A percentile compares a stretch with the other conserved stretches of the same genome.
phyloP scores from a whole-genome alignment of 768 basidiomycete species.

The Lactarius vividus region DNA sequence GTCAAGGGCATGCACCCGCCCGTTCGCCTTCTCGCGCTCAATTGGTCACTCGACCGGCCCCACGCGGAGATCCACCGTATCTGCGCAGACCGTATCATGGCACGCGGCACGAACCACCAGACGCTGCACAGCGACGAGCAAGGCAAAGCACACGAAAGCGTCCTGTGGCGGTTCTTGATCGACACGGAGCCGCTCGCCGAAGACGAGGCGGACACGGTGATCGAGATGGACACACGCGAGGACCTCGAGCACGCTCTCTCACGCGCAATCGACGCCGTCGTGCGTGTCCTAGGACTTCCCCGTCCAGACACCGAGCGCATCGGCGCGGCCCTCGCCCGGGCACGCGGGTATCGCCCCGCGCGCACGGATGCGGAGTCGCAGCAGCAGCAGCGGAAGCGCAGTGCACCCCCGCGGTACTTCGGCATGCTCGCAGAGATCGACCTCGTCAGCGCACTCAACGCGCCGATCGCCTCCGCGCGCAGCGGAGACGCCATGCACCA shows the following conservation, averaged over 20 bases:
- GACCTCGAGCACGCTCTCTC: constrained; percentile 52
- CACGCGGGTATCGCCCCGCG: constrained; percentile 42
- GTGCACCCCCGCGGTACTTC: constrained; percentile 64
- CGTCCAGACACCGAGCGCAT: constrained; percentile 56
- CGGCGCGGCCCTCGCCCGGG: constrained; percentile 45
- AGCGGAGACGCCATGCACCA: constrained; percentile 32
- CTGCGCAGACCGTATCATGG: constrained; percentile 69
- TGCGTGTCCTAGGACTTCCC: constrained; percentile 51
- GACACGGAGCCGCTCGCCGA: constrained; percentile 57
- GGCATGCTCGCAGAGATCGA: constrained; percentile 75
- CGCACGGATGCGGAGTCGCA: constrained; percentile 32
- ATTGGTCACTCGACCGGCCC: constrained; percentile 65
- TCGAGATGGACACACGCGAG: constrained; percentile 66
- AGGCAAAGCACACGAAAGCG: constrained; percentile 63
- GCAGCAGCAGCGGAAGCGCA: constrained; percentile 35
- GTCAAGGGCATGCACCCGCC: constrained; percentile 44
- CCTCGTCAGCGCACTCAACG: constrained; percentile 46
- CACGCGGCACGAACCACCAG: constrained; percentile 85
- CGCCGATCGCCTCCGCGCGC: constrained; percentile 39
- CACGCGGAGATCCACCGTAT: constrained; percentile 66
- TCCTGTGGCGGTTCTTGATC: constrained; percentile 76
- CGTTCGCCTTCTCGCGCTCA: constrained; percentile 76
- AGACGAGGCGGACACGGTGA: constrained; percentile 59
- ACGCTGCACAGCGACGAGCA: constrained; percentile 59
- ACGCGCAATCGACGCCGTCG: constrained; percentile 58